These are phyloP conservation scores for Didymella pinodella DNA, from an alignment of 2,329 filamentous ascomycete genomes.

Conservation along the genomic window DNA sequence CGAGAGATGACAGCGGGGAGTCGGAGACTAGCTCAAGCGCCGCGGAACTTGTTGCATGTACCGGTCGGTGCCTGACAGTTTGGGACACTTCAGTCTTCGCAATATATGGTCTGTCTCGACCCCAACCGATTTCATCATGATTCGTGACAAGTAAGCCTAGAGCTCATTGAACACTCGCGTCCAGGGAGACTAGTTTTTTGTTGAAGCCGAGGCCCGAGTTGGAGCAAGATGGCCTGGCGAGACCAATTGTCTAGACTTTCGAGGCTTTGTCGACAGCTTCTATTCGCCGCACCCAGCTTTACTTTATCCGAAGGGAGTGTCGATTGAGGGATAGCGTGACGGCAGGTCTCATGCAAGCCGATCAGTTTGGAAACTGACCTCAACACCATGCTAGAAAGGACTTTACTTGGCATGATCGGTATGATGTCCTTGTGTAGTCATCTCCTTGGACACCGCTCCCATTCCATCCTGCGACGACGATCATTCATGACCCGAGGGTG, in stretches of 20 bases:
- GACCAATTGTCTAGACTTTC: neutral
- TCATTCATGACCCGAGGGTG: neutral
- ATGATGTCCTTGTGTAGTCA: neutral
- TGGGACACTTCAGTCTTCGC: neutral
- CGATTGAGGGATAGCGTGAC: neutral
- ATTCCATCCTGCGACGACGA: slow-evolving; percentile 5
- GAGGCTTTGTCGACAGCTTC: neutral
- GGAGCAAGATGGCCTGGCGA: neutral
- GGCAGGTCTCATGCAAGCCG: slow-evolving; percentile 9
- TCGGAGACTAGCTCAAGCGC: neutral
- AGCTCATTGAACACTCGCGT: too few relatives aligned
- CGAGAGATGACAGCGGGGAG: neutral
- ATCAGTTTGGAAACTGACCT: slow-evolving; percentile 5
- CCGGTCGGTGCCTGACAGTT: slow-evolving; percentile 1
- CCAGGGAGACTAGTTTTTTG: neutral
- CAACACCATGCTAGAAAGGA: neutral
- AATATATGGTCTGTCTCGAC: neutral
- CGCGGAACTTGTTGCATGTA: slow-evolving; percentile 5
- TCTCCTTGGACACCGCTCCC: neutral
- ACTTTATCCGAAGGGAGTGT: slow-evolving; percentile 6
- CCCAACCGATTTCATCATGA: too few relatives aligned
- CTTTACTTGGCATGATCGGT: neutral
- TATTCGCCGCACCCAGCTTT: neutral
- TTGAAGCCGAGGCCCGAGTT: neutral
- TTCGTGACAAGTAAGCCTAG: neutral